Evolutionary conservation across 805 yeast genomes (phyloP).

Genomic region (Maudiozyma bulderi): DNA sequence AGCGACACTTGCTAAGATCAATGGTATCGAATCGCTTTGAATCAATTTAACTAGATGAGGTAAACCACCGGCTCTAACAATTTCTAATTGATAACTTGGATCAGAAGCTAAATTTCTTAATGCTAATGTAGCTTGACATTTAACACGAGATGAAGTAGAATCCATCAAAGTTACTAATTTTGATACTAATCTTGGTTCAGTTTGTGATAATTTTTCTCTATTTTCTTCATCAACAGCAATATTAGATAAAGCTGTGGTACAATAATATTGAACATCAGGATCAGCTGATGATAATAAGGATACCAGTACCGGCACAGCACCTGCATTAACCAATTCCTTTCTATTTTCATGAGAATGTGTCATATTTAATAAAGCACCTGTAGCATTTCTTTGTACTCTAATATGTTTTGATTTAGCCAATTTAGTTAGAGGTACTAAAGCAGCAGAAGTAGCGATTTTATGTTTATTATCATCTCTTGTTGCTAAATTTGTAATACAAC

Average conservation of each 20-base stretch:
- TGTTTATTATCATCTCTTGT: constrained; percentile 96
- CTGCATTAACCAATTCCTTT: constrained; percentile 93
- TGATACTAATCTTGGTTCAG: constrained; percentile 85
- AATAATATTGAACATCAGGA: constrained; percentile 95
- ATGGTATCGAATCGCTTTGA: constrained; percentile 82
- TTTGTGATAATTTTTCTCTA: constrained; percentile 76
- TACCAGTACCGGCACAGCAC: constrained; percentile 94
- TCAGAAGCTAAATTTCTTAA: constrained; percentile 93
- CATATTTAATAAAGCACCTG: constrained; percentile 96
- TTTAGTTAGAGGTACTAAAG: constrained; percentile 86
- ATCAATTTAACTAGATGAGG: constrained; percentile 85
- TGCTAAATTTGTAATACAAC: constrained; percentile 95
- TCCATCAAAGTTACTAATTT: constrained; percentile 88
- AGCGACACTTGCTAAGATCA: constrained; percentile 93
- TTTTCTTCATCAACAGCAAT: constrained; percentile 94
- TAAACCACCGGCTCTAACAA: constrained; percentile 90
- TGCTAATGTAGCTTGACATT: constrained; percentile 97
- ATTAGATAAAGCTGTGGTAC: constrained; percentile 93
- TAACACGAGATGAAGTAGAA: constrained; percentile 86
- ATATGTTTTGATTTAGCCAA: constrained; percentile 89
- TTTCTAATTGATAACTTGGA: constrained; percentile 89
- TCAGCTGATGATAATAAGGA: constrained; percentile 76
- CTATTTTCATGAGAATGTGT: constrained; percentile 95
- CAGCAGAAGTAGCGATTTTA: constrained; percentile 93
- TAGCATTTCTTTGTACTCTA: constrained; percentile 96